Base-by-base conservation (phyloP, 2,329 filamentous ascomycete genomes). In the Claviceps humidiphila region DNA sequence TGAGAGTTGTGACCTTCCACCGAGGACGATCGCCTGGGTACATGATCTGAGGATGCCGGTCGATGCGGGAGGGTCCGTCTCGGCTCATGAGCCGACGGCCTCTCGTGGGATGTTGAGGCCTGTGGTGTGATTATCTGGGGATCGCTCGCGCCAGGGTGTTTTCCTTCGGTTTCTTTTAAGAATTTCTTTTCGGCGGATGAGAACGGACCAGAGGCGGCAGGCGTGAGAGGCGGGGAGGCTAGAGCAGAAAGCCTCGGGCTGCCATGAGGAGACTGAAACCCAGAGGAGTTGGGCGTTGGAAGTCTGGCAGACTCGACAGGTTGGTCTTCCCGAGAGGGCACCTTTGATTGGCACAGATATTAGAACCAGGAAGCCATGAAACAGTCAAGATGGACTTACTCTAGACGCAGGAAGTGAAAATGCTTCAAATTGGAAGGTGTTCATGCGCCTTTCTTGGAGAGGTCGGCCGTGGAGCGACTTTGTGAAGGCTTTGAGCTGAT, bases 141-240 rank as follows among this genome's bases (percentile, higher is more conserved):
- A 38, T 70, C 68, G 53, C 59, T 59, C 51, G 55, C 57, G 55
- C 73, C 68, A 42, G 73, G 67, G 47, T 71, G 68, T 42, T 65
- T 66, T 43, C 65, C 61, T 30, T 64, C 69, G 54, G 63, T 66
- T 55, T 62, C 66, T 59, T 58, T 61, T 61, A 60, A 51, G 11
- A 50, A 37, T 49, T 56, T 58, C 55, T 62, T 67, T 46, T 63
- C 63, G 17, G 61, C 58, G 3, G 59, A 57, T 40, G 58, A 63
- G 45, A 59, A 64, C 64, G 68, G 68, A 20, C 71, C 71, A 44
- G 88, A 91, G 50, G 83, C 89, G 51, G 89, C 83, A 17, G 91
- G 91, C 13, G 90, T 96, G 50, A 97, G 76, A 43, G 89, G 89
- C 58, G 91, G 91, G 11, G 90, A 95, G 59, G 91, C 86, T 70